These are phyloP conservation scores for Candida neerlandica DNA, from an alignment of 1,139 yeast genomes.

Conservation along the genomic window DNA sequence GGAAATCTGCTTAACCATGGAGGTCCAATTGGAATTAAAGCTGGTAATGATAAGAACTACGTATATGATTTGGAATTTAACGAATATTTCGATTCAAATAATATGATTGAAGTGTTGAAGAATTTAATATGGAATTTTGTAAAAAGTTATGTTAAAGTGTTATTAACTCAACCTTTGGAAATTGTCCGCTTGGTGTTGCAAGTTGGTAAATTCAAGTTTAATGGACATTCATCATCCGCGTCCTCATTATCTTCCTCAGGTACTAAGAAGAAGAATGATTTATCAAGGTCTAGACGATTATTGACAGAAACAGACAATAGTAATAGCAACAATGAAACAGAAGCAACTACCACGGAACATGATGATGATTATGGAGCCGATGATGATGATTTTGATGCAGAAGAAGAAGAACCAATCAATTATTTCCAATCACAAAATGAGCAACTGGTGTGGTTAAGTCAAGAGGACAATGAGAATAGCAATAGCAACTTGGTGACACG, in stretches of 20 bases:
- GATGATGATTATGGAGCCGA: slow-evolving; percentile 40
- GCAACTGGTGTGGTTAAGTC: slow-evolving; percentile 17
- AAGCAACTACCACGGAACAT: slow-evolving; percentile 18
- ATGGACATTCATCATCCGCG: slow-evolving; percentile 11
- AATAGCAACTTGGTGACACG: background rate
- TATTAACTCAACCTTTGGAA: slow-evolving; percentile 87
- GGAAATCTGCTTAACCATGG: slow-evolving; percentile 16
- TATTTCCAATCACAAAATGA: slow-evolving; percentile 46
- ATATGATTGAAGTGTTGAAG: slow-evolving; percentile 55
- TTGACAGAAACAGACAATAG: slow-evolving; percentile 15
- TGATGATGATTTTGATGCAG: slow-evolving; percentile 32
- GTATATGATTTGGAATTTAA: slow-evolving; percentile 66
- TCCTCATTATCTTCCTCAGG: too few species aligned
- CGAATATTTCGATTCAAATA: slow-evolving; percentile 64
- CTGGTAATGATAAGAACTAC: slow-evolving; percentile 42
- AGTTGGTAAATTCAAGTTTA: slow-evolving; percentile 61
- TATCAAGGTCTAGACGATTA: slow-evolving; percentile 14
- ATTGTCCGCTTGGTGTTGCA: slow-evolving; percentile 78
- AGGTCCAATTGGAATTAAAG: slow-evolving; percentile 24
- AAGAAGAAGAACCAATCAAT: slow-evolving; percentile 56
- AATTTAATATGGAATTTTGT: slow-evolving; percentile 62
- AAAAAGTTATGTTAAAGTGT: slow-evolving; percentile 65
- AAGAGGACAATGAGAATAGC: slow-evolving; percentile 13
- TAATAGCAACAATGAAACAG: slow-evolving; percentile 6
- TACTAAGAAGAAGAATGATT: slow-evolving; percentile 4